Evolutionary conservation across 2,329 filamentous ascomycete genomes (phyloP).

Genomic region (Aulographum hederae): DNA sequence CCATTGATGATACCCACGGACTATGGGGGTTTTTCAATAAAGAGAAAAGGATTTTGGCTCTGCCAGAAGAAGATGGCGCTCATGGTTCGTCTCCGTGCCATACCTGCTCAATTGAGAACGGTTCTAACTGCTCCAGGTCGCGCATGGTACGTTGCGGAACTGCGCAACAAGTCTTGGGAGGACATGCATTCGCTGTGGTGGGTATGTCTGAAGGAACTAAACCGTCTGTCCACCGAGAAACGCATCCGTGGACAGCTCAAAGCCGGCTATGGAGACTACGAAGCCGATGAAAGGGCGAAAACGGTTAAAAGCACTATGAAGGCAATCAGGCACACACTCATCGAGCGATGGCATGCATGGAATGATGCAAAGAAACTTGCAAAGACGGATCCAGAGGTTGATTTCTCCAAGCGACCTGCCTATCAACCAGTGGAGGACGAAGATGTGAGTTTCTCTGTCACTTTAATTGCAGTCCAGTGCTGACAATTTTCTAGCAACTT

Average conservation of each 20-base stretch:
- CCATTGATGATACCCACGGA: conserved; percentile 58
- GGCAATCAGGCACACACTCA: conserved; percentile 63
- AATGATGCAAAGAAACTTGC: conserved; percentile 50
- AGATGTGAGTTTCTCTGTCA: too few species aligned
- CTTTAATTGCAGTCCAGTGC: too few species aligned
- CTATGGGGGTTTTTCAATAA: conserved; percentile 83
- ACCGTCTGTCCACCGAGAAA: conserved; percentile 65
- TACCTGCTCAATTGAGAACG: neutral
- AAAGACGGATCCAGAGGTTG: conserved; percentile 46
- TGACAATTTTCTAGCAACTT: too few species aligned
- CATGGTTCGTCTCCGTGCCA: conserved; percentile 37
- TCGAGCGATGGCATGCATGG: conserved; percentile 80
- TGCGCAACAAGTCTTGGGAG: conserved; percentile 81
- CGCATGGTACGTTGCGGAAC: conserved; percentile 68
- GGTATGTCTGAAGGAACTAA: conserved; percentile 80
- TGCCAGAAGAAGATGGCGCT: conserved; percentile 49
- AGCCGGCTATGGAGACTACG: conserved; percentile 55
- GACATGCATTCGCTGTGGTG: conserved; percentile 89
- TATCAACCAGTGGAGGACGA: too few species aligned
- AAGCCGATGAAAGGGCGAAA: conserved; percentile 43
- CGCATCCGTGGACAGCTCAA: conserved; percentile 49
- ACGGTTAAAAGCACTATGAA: conserved; percentile 41
- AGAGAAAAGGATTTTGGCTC: conserved; percentile 47
- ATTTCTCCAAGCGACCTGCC: too few species aligned
- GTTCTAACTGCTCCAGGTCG: conserved; percentile 32